Conservation (phyloP, 305 asterid genomes). For the Solanum chacoense region DNA sequence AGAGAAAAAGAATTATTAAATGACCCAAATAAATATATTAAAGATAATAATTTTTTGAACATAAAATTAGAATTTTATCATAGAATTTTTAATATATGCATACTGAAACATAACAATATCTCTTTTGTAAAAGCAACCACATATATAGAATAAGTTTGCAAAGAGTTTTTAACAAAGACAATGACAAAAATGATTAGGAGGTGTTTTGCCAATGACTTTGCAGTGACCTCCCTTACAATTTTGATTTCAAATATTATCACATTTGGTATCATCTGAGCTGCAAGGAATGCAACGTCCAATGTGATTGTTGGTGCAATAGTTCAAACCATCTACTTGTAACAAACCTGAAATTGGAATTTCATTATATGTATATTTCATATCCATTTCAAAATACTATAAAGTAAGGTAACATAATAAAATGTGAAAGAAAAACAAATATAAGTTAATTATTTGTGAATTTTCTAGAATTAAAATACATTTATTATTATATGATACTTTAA, state of each 20-base stretch:
- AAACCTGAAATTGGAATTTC: neutral
- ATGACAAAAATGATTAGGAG: slow-evolving; percentile 7
- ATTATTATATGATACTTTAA: neutral
- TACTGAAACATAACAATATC: neutral
- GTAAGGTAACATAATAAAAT: neutral
- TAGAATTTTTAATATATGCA: neutral
- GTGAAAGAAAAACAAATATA: neutral
- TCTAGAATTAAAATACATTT: neutral
- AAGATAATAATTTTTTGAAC: neutral
- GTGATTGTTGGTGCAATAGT: neutral
- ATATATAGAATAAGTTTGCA: neutral
- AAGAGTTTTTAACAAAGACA: neutral
- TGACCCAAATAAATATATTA: neutral
- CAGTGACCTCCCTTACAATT: neutral
- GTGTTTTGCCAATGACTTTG: neutral
- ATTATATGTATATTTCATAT: neutral
- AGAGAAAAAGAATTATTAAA: neutral
- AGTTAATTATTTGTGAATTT: neutral
- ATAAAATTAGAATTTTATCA: neutral
- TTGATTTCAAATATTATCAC: neutral
- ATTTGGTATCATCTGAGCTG: neutral
- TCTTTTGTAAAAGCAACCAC: neutral
- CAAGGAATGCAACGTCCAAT: neutral
- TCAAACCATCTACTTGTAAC: neutral
- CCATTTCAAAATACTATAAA: neutral